Conservation (phyloP, 352 stramenopile species). For the Globisporangium camurandrum region DNA sequence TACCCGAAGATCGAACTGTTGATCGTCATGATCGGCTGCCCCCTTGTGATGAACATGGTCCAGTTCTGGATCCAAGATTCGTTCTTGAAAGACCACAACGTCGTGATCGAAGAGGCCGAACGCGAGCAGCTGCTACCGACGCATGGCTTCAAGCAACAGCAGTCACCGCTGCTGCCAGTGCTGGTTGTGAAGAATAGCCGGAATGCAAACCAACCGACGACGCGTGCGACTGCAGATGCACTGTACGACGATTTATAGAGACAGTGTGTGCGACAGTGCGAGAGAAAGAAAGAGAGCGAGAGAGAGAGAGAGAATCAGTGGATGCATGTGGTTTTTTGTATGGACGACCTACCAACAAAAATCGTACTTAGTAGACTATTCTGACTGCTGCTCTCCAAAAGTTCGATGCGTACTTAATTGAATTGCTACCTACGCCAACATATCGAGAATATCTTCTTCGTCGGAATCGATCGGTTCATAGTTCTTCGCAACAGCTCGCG, state of each 20-base stretch:
- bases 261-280: too few species aligned
- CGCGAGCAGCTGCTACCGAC: constrained; percentile 21
- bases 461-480: constrained; percentile 21
- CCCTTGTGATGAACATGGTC: constrained; percentile 82
- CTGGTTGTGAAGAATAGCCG: too few species aligned
- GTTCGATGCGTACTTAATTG: too few species aligned
- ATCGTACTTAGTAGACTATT: too few species aligned
- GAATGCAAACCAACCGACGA: too few species aligned
- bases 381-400: neutral
- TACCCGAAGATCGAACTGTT: constrained; percentile 73
- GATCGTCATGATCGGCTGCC: constrained; percentile 81
- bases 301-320: too few species aligned
- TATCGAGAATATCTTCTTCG: constrained; percentile 54
- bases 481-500: neutral
- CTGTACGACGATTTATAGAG: constrained; percentile 62
- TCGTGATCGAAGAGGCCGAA: constrained; percentile 16
- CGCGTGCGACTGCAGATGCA: constrained; percentile 33
- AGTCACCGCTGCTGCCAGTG: too few species aligned
- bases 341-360: too few species aligned
- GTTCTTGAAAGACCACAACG: constrained; percentile 54
- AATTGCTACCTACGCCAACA: constrained; percentile 14
- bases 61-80: constrained; percentile 84
- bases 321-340: too few species aligned
- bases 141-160: too few species aligned
- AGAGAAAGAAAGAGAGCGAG: too few species aligned